These are phyloP conservation scores for Ascochyta lentis DNA, from an alignment of 2,329 filamentous ascomycete species.

Conservation along the genomic window DNA sequence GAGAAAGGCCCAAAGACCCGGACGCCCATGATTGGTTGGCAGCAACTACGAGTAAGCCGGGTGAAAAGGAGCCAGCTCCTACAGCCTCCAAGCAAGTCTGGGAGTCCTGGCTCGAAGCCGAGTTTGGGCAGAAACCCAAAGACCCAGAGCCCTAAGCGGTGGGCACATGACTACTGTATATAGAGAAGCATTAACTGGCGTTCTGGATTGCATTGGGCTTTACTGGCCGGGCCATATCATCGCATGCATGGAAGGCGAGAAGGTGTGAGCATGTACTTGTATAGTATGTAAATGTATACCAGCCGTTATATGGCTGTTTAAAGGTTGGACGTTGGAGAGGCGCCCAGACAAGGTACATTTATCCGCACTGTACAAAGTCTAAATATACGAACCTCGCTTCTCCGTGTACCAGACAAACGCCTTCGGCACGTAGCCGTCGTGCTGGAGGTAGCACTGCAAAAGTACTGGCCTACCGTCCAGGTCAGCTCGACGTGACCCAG, in stretches of 20 bases:
- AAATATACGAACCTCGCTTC: conserved; percentile 8
- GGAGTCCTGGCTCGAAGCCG: conserved; percentile 15
- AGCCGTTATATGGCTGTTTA: background rate
- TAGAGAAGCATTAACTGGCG: conserved; percentile 17
- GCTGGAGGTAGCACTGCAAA: background rate
- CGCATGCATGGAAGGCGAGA: background rate
- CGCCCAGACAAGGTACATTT: conserved; percentile 6
- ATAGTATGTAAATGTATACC: conserved; percentile 8
- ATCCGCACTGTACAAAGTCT: conserved; percentile 12
- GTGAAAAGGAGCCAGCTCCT: background rate
- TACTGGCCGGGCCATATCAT: background rate
- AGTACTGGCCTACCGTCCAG: background rate
- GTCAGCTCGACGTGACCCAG: background rate
- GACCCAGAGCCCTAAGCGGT: background rate
- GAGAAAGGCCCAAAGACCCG: conserved; percentile 30
- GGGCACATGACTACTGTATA: background rate
- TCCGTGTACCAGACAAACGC: conserved; percentile 1
- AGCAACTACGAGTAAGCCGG: background rate
- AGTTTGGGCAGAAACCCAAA: conserved; percentile 9
- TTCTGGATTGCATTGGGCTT: background rate
- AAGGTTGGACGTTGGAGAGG: background rate
- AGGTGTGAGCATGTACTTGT: background rate
- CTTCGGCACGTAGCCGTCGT: background rate
- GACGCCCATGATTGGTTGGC: conserved; percentile 21
- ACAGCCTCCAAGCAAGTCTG: conserved; percentile 6